Conservation (phyloP, 2,329 filamentous ascomycete genomes). For the Neoascochyta sp. region DNA sequence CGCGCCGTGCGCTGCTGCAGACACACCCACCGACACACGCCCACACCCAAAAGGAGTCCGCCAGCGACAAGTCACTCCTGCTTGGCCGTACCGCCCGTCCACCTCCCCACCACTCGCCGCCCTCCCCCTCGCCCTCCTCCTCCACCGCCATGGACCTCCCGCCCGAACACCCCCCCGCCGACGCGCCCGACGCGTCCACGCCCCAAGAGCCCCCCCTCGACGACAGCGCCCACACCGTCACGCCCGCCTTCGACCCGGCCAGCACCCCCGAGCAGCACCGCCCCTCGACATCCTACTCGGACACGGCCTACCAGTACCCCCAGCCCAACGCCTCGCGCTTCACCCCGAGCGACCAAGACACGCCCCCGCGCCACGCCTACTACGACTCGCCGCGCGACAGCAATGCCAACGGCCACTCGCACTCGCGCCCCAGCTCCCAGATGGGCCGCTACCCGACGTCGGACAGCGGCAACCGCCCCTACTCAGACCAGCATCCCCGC, state of each 20-base stretch:
- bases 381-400: constrained; percentile 33
- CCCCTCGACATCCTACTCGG: constrained; percentile 54
- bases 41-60: too few relatives aligned
- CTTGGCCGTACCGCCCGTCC: constrained; percentile 20
- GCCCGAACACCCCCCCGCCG: constrained; percentile 15
- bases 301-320: constrained; percentile 45
- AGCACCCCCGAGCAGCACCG: constrained; percentile 45
- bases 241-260: constrained; percentile 32
- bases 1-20: too few relatives aligned
- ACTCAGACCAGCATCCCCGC: constrained; percentile 45
- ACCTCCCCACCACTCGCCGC: constrained; percentile 1
- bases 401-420: constrained; percentile 35
- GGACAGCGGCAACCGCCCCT: constrained; percentile 38
- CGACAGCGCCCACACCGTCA: constrained; percentile 48
- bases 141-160: constrained; percentile 17
- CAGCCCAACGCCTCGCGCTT: constrained; percentile 38
- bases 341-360: constrained; percentile 49
- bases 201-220: constrained; percentile 39
- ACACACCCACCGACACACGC: too few relatives aligned
- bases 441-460: constrained; percentile 48
- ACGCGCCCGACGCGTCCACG: constrained; percentile 26
- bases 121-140: constrained; percentile 1
- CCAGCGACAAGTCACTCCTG: constrained; percentile 23
- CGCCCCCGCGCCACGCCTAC: constrained; percentile 36
- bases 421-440: constrained; percentile 49